Evolutionary conservation across 192 early-diverging fungal species (phyloP), one percentile per base, ranked within the genome.

Genomic region (Neocallimastix lanati): DNA sequence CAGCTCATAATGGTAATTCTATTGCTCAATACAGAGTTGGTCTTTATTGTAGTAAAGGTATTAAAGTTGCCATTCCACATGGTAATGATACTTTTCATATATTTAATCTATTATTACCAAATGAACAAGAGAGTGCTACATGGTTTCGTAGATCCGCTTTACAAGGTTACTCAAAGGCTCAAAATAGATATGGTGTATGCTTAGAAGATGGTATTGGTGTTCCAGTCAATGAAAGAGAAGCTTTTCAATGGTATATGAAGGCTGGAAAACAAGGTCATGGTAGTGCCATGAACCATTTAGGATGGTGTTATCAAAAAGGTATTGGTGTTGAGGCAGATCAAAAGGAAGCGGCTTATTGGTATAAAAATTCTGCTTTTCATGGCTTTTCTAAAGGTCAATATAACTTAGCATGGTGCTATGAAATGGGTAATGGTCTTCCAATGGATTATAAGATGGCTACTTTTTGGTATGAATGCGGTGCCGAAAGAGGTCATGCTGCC

Each of bases 141-240:
- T 67, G 50, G 50, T 67, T 67, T 25, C 50, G 11, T 9, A 67
- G 50, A 67, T 67, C 50, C 0, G 50, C 50, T 67, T 67, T 67
- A 67, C 50, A 67, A 67, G 50, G 50, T 11, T 67, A 67, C n/a
- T 67, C 50, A 4, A 67, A 67, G n/a, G 50, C 50, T n/a, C 50
- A 67, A n/a, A 90, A 92, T 79, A 89, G 86, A n/a, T 84, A 95
- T 15, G 94, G 92, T 0, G 88, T 91, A 29, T 94, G 93, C 82
- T 94, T 91, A 82, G 91, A 93, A 79, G 92, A 92, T 78, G 94
- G 94, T 29, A 85, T 92, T 18, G 94, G 92, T 37, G 87, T 92
- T 3, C 85, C 87, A 78, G 88, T 88, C 40, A 87, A 93, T 79
- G 87, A 88, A 12, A 78, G 35, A 13, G 85, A 91, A 78, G 94